These are phyloP conservation scores for Tulasnella sp. DNA, from an alignment of 768 basidiomycete species.

Conservation along the genomic window DNA sequence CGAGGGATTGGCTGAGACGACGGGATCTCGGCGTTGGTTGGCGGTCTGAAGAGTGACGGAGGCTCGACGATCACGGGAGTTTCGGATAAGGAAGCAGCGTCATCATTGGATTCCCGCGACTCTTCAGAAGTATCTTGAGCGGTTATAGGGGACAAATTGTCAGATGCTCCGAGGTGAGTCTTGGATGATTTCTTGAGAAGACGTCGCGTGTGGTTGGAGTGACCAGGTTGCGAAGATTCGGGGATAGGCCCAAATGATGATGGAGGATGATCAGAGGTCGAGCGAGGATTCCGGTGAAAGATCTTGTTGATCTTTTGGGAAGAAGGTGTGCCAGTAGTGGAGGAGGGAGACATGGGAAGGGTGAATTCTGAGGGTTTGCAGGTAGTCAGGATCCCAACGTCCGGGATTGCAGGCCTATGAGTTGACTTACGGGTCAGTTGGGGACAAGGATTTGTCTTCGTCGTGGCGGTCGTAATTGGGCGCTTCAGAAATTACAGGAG, in stretches of 20 bases:
- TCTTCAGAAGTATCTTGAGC: not conserved
- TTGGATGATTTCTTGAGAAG: constrained; percentile 21
- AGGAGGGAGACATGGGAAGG: constrained; percentile 2
- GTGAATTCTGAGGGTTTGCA: not conserved
- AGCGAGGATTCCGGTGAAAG: constrained; percentile 10
- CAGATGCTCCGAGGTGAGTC: not conserved
- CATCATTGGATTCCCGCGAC: not conserved
- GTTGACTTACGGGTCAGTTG: not conserved
- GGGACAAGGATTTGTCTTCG: not conserved
- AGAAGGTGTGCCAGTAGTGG: not conserved
- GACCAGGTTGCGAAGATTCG: constrained; percentile 8
- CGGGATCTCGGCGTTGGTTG: not conserved
- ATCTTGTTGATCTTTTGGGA: constrained; percentile 27
- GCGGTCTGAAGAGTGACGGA: not conserved
- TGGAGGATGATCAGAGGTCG: constrained; percentile 5
- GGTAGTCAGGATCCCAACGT: constrained; percentile 11
- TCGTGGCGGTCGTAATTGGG: not conserved
- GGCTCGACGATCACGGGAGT: constrained; percentile 26
- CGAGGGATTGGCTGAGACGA: not conserved
- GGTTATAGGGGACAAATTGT: not conserved
- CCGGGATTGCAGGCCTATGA: not conserved
- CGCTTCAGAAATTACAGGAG: not conserved
- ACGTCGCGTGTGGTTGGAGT: constrained; percentile 3
- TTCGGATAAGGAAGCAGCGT: constrained; percentile 4
- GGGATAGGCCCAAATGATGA: constrained; percentile 13